phyloP scores from a whole-genome alignment of 1,139 yeast genomes.

The Yamadazyma songkhlaensis region DNA sequence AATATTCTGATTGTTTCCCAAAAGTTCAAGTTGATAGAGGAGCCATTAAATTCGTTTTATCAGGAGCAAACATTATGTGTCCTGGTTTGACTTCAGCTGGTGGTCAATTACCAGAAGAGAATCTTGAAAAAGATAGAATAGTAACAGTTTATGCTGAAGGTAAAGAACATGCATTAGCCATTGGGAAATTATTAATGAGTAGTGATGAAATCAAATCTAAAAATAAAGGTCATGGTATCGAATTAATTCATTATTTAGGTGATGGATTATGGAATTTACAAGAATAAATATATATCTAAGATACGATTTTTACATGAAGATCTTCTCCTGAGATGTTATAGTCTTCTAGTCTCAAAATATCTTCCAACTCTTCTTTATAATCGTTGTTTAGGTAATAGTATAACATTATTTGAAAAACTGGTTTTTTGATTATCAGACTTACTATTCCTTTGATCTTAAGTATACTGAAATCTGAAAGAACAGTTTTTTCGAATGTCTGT shows the following conservation, averaged over 20 bases:
- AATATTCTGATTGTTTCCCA: conserved; percentile 80
- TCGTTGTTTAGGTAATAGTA: conserved; percentile 18
- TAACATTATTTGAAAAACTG: conserved; percentile 19
- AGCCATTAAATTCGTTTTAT: conserved; percentile 88
- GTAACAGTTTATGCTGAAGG: conserved; percentile 92
- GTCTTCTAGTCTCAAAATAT: conserved; percentile 34
- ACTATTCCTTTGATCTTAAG: conserved; percentile 27
- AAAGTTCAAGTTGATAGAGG: conserved; percentile 92
- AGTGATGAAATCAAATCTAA: conserved; percentile 81
- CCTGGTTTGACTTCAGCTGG: conserved; percentile 95
- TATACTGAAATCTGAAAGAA: conserved; percentile 25
- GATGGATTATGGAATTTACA: conserved; percentile 80
- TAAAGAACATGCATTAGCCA: conserved; percentile 84
- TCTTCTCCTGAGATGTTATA: conserved; percentile 14
- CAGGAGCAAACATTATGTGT: conserved; percentile 97
- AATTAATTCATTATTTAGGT: conserved; percentile 79
- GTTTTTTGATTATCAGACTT: conserved; percentile 11
- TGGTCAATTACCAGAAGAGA: conserved; percentile 75
- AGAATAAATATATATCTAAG: conserved; percentile 15
- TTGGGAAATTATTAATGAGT: conserved; percentile 84
- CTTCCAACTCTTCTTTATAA: conserved; percentile 19
- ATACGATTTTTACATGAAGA: neutral
- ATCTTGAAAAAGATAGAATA: conserved; percentile 60
- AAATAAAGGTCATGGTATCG: conserved; percentile 91
- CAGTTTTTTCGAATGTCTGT: conserved; percentile 13